phyloP scores from a whole-genome alignment of 495 filamentous ascomycete genomes.

The Xylaria curta region DNA sequence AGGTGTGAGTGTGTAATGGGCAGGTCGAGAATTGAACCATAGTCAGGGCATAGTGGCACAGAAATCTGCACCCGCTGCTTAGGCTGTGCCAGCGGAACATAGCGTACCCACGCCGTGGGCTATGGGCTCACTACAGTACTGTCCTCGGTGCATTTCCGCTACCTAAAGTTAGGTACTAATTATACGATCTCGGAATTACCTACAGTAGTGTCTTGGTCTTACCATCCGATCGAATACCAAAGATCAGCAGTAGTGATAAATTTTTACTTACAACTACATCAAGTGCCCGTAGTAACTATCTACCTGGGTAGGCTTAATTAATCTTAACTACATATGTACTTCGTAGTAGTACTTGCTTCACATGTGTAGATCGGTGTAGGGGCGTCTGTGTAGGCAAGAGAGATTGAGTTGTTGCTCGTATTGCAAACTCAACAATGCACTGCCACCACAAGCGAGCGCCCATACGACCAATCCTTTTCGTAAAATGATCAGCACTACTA shows the following conservation, averaged over 20 bases:
- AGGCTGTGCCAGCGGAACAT: background rate
- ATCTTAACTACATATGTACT: background rate
- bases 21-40: slow-evolving; percentile 2
- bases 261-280: background rate
- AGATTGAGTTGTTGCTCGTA: slow-evolving; percentile 20
- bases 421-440: slow-evolving; percentile 22
- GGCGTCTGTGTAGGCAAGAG: background rate
- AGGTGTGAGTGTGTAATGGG: background rate
- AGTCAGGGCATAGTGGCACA: background rate
- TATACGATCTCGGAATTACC: background rate
- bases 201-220: slow-evolving; percentile 3
- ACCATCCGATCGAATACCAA: background rate
- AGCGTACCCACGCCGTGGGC: background rate
- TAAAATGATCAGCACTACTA: slow-evolving; percentile 4
- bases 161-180: background rate
- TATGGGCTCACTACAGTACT: too few relatives aligned
- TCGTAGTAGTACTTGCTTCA: background rate
- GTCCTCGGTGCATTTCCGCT: background rate
- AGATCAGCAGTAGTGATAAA: background rate
- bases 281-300: background rate
- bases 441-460: slow-evolving; percentile 22
- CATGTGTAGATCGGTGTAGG: background rate
- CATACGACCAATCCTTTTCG: slow-evolving; percentile 17
- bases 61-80: background rate
- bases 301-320: background rate